phyloP scores from a whole-genome alignment of 192 early-diverging fungal species.

The Endogone sp. region DNA sequence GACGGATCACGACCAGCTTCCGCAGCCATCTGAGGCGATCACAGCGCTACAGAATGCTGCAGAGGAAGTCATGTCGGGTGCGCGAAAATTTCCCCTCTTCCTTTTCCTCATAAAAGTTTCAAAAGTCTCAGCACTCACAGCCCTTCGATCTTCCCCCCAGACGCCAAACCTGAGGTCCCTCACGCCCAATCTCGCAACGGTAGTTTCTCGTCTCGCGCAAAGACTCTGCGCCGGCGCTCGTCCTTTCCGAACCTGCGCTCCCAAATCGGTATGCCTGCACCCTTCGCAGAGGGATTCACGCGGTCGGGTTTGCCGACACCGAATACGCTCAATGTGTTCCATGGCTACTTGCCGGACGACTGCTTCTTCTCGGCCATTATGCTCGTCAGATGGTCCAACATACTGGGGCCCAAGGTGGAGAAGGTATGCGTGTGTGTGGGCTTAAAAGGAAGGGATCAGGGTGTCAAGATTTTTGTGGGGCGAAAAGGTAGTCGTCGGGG shows the following conservation, averaged over 20 bases:
- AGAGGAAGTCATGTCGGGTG: no score
- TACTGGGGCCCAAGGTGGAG: constrained; percentile 47
- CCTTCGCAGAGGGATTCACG: constrained; percentile 5
- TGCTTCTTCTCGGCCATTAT: constrained; percentile 50
- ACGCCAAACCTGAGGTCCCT: constrained; percentile 1
- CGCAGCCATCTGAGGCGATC: no score
- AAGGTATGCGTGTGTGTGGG: constrained; percentile 24
- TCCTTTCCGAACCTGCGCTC: not conserved
- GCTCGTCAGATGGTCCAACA: constrained; percentile 50
- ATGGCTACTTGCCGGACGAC: constrained; percentile 30
- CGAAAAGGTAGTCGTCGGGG: no score
- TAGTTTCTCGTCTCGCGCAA: not conserved
- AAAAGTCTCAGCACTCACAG: constrained; percentile 10
- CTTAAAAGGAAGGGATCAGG: not conserved
- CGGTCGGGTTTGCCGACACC: not conserved
- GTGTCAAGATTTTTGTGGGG: no score
- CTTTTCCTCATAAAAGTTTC: not conserved
- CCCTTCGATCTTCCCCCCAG: not conserved
- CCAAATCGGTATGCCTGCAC: not conserved
- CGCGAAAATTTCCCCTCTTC: not conserved
- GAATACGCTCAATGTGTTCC: not conserved
- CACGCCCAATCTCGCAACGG: not conserved
- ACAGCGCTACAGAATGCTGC: no score
- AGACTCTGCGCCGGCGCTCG: not conserved
- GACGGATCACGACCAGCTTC: no score